phyloP scores from a whole-genome alignment of 108 stramenopile species.

The Stephanodiscus triporus region DNA sequence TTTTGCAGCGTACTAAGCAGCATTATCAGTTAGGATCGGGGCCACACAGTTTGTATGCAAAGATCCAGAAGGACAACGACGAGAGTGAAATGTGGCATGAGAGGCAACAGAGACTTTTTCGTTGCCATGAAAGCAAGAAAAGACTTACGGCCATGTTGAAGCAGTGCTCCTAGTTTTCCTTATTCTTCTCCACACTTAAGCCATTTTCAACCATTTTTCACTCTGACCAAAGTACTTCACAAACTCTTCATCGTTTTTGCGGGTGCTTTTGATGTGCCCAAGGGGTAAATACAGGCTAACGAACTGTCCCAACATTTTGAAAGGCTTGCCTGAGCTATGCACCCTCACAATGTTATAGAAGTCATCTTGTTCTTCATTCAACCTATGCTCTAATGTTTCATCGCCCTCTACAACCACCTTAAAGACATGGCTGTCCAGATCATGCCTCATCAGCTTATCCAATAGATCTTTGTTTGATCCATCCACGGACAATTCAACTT shows the following conservation, averaged over 20 bases:
- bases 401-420: conserved; percentile 45
- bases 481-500: conserved; percentile 65
- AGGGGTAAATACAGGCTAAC: conserved; percentile 70
- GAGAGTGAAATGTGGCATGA: too few species aligned
- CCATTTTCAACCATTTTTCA: conserved; percentile 76
- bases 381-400: conserved; percentile 31
- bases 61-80: too few species aligned
- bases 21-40: too few species aligned
- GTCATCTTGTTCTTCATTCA: conserved; percentile 33
- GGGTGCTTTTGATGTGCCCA: conserved; percentile 87
- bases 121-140: too few species aligned
- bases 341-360: conserved; percentile 55
- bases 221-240: conserved; percentile 45
- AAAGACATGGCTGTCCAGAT: conserved; percentile 62
- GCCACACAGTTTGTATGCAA: too few species aligned
- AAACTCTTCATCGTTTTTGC: conserved; percentile 77
- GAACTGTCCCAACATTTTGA: conserved; percentile 84
- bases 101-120: too few species aligned
- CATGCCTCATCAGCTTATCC: conserved; percentile 21
- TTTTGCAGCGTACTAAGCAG: too few species aligned
- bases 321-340: conserved; percentile 32
- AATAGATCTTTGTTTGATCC: conserved; percentile 34
- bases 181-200: not conserved
- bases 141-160: too few species aligned
- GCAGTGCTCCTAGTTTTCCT: not conserved